Conservation (phyloP, 257 asterid genomes). For the Solanum pimpinellifolium region DNA sequence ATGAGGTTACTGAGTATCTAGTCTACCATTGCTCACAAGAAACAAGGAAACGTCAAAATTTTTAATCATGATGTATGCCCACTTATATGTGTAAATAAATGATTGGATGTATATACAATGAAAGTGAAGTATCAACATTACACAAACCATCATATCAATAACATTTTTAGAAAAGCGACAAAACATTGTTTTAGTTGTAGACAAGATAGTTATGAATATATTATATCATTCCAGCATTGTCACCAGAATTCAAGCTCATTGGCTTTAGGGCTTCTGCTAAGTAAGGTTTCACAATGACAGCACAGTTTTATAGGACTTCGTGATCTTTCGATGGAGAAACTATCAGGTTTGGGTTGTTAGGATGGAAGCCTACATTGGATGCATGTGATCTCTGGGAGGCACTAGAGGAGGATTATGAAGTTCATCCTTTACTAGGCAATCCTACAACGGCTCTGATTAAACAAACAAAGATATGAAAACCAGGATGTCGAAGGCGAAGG, state of each 20-base stretch:
- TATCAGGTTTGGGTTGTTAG: no score
- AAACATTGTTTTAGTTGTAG: no score
- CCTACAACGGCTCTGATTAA: no score
- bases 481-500: no score
- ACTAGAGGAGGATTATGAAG: no score
- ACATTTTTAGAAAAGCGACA: no score
- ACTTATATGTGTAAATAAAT: neutral
- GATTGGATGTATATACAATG: neutral
- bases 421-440: no score
- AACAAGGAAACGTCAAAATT: neutral
- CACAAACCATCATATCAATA: neutral
- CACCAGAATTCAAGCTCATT: constrained; percentile 23
- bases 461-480: no score
- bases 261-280: constrained; percentile 26
- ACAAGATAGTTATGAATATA: neutral
- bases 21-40: neutral
- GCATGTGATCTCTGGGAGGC: no score
- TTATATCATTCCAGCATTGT: constrained; percentile 32
- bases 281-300: constrained; percentile 18
- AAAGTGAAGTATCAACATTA: neutral
- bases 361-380: no score
- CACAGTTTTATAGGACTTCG: constrained; percentile 20
- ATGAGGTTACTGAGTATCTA: neutral
- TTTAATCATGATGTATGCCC: neutral
- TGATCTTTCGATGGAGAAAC: no score